These are phyloP conservation scores for Talaromyces sp. DNA, from an alignment of 2,329 filamentous ascomycete species.

Conservation along the genomic window DNA sequence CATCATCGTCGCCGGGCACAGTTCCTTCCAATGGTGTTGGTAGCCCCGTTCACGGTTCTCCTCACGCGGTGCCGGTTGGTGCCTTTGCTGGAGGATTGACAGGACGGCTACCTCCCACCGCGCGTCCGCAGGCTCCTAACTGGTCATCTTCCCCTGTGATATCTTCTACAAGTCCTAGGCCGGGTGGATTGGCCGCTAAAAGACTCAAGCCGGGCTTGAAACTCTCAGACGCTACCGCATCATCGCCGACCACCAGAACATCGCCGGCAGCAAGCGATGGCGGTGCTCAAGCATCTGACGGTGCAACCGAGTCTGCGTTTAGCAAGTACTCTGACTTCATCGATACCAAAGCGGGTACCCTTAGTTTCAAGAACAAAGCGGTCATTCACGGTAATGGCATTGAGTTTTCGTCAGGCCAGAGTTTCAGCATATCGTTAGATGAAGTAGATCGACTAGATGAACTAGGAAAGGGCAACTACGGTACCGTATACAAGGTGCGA, in stretches of 20 bases:
- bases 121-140: conserved; percentile 33
- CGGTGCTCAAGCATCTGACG: conserved; percentile 18
- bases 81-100: conserved; percentile 31
- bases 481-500: conserved; percentile 93
- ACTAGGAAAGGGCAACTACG: conserved; percentile 96
- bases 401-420: conserved; percentile 84
- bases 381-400: conserved; percentile 85
- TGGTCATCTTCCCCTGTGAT: conserved; percentile 32
- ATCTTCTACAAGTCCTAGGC: conserved; percentile 41
- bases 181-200: conserved; percentile 48
- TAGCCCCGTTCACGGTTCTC: conserved; percentile 10
- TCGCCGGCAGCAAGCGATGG: conserved; percentile 22
- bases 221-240: conserved; percentile 48
- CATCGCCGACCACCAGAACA: conserved; percentile 49
- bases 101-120: conserved; percentile 27
- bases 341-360: conserved; percentile 83
- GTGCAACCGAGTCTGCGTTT: conserved; percentile 49
- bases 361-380: conserved; percentile 91
- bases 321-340: conserved; percentile 77
- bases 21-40: conserved; percentile 15
- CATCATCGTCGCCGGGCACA: conserved; percentile 15
- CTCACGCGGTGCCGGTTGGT: conserved; percentile 22
- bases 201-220: conserved; percentile 48
- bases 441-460: conserved; percentile 92
- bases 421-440: conserved; percentile 90